Evolutionary conservation across 768 basidiomycete genomes (phyloP).

Genomic region (Tylopilus felleus): DNA sequence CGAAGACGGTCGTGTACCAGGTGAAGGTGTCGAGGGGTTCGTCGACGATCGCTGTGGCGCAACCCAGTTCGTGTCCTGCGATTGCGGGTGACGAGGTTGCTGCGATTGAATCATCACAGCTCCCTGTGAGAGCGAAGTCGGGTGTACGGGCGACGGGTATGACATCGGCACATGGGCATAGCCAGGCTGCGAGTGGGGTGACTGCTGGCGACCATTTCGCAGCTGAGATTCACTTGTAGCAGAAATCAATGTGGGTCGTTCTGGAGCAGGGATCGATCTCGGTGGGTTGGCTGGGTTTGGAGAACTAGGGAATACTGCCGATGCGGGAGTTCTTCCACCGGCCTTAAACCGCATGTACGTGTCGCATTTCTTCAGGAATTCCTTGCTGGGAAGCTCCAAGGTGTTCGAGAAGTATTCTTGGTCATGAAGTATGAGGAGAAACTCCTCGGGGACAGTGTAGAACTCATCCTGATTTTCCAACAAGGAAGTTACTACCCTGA

Average conservation of each 20-base stretch:
- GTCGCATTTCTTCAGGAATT: slow-evolving; percentile 93
- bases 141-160: slow-evolving; percentile 44
- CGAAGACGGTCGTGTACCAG: slow-evolving; percentile 50
- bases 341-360: slow-evolving; percentile 79
- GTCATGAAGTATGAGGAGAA: slow-evolving; percentile 80
- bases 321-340: slow-evolving; percentile 45
- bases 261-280: slow-evolving; percentile 37
- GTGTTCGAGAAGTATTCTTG: slow-evolving; percentile 89
- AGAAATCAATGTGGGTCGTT: slow-evolving; percentile 44
- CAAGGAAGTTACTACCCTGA: slow-evolving; percentile 79
- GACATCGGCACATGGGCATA: slow-evolving; percentile 42
- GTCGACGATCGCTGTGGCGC: slow-evolving; percentile 38
- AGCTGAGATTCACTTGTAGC: slow-evolving; percentile 37
- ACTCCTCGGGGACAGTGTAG: slow-evolving; percentile 91
- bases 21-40: slow-evolving; percentile 30
- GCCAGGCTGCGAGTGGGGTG: slow-evolving; percentile 39
- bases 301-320: slow-evolving; percentile 28
- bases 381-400: slow-evolving; percentile 88
- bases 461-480: slow-evolving; percentile 94
- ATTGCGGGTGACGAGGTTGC: slow-evolving; percentile 36
- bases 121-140: slow-evolving; percentile 44
- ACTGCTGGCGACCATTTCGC: slow-evolving; percentile 39
- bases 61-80: slow-evolving; percentile 45
- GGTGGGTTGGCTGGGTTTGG: slow-evolving; percentile 21
- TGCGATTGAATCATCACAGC: slow-evolving; percentile 42